Base-by-base conservation (phyloP, 164 flowering plant genomes). In the Dillenia turbinata region DNA sequence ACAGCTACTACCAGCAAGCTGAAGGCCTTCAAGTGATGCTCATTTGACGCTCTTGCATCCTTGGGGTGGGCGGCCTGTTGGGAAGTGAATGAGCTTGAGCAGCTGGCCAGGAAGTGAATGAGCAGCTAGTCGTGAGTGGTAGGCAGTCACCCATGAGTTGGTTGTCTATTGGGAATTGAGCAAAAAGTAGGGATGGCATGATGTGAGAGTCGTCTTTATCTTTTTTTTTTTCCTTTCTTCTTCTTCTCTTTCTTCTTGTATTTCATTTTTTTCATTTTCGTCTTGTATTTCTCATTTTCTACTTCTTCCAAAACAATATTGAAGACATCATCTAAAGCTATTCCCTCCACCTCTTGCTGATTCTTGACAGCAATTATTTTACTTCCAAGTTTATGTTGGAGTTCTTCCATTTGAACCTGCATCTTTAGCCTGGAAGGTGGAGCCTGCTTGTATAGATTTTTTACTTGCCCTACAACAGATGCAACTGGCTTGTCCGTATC, bases 311-410 rank as follows among this genome's bases (percentile, higher is more conserved):
- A 24, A 24, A 24, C 26, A 24, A 24, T 24, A 24, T 24, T 24
- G 26, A 24, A 24, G 26, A 24, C 26, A 24, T 24, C 26, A 24
- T 24, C 26, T 24, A 3, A 24, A 3, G 96, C 92, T 24, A 96
- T 97, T 79, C 91, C 99, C 66, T 77, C 94, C 65, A 86, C 88
- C 71, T 94, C 99, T 71, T 94, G 97, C 65, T 89, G 95, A 78
- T 73, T 89, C 79, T 94, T 94, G 40, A 96, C 78, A 66, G 97
- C 89, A 11, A 96, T 84, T 71, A 95, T 95, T 70, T 95, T 95
- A 64, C 96, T 70, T 56, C 99, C 99, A 67, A 95, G 69, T 67
- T 86, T 95, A 51, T 85, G 85, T 60, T 91, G 94, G 78, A 91
- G 92, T 49, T 92, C 97, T 81, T 92, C 99, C 8, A 97, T 95